Base-by-base conservation (phyloP, 2,329 filamentous ascomycete species). In the Calonectria crousiana region DNA sequence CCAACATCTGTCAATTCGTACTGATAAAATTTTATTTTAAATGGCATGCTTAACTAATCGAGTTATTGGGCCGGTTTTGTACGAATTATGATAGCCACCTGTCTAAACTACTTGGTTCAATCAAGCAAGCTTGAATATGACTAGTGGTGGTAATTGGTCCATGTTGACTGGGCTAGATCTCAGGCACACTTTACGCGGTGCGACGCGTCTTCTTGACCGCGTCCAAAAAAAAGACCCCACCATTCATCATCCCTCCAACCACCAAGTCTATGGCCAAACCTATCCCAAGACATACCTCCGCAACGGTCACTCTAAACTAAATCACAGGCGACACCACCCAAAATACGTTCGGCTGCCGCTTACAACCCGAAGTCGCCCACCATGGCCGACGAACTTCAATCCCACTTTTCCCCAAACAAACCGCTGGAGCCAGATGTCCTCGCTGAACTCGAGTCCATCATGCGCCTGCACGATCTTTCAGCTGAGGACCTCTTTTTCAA, bases 401-500 rank as follows among this genome's bases (percentile, higher is more conserved):
- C 77, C 32, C 82, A 78, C 74, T 86, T 86, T 80, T 83, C 85
- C 16, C 84, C 84, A 51, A 81, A 84, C 77, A 80, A 82, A 70
- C 77, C 90, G 47, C 88, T 98, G 8, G 91, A 95, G 75, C 87
- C 92, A 76, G 96, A 98, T 84, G 91, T 98, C 72, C 87, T 95
- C 77, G 87, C 90, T 68, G 96, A 98, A 86, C 88, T 99, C 78
- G 90, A 94, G 82, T 97, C 95, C 73, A 97, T 98, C 83, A 90
- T 97, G 86, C 92, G 93, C 69, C 89, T 98, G 74, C 95, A 98
- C 85, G 92, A 92, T 62, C 90, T 98, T 74, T 91, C 92, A 20
- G 89, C 93, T 41, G 93, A 98, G 84, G 97, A 98, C 83, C 89
- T 98, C 32, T 98, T 95, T 85, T 98, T 95, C 91, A 98, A 98